Conservation (phyloP, 768 basidiomycete species). For the Boletus huronensis region DNA sequence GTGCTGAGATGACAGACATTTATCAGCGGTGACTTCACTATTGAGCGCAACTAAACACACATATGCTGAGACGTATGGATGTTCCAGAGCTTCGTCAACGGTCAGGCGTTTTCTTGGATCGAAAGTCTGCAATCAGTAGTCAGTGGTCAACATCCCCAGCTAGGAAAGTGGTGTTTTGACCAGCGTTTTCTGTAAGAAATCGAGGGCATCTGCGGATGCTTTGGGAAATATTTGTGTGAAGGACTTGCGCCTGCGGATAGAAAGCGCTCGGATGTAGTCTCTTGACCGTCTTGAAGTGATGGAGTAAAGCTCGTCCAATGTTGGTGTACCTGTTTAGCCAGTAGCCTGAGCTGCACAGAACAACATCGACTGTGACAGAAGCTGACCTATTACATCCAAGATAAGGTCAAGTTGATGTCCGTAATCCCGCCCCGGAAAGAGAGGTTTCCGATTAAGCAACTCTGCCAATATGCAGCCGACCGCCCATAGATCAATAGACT, state of each 20-base stretch:
- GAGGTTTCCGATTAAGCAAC: slow-evolving; percentile 72
- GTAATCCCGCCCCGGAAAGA: slow-evolving; percentile 87
- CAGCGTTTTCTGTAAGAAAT: slow-evolving; percentile 70
- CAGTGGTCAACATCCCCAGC: slow-evolving; percentile 28
- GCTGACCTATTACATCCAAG: slow-evolving; percentile 74
- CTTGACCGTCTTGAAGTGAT: slow-evolving; percentile 82
- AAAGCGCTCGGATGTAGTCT: slow-evolving; percentile 84
- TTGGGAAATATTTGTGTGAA: slow-evolving; percentile 76
- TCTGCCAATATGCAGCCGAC: slow-evolving; percentile 79
- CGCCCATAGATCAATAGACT: slow-evolving; percentile 75
- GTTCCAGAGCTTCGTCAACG: slow-evolving; percentile 77
- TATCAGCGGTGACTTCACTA: not conserved
- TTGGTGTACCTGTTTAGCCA: slow-evolving; percentile 60
- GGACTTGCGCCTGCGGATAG: slow-evolving; percentile 71
- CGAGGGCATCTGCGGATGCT: slow-evolving; percentile 68
- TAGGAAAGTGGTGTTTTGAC: slow-evolving; percentile 31
- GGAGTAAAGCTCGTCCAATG: slow-evolving; percentile 86
- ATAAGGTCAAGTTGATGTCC: slow-evolving; percentile 87
- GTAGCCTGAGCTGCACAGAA: slow-evolving; percentile 23
- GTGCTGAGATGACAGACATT: slow-evolving; percentile 44
- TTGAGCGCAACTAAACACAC: slow-evolving; percentile 35
- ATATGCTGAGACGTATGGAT: slow-evolving; percentile 80
- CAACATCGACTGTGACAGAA: not conserved
- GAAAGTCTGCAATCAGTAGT: slow-evolving; percentile 53
- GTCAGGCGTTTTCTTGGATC: slow-evolving; percentile 84